These are phyloP conservation scores for Karstenula rhodostoma DNA, from an alignment of 2,329 filamentous ascomycete genomes.

Conservation along the genomic window DNA sequence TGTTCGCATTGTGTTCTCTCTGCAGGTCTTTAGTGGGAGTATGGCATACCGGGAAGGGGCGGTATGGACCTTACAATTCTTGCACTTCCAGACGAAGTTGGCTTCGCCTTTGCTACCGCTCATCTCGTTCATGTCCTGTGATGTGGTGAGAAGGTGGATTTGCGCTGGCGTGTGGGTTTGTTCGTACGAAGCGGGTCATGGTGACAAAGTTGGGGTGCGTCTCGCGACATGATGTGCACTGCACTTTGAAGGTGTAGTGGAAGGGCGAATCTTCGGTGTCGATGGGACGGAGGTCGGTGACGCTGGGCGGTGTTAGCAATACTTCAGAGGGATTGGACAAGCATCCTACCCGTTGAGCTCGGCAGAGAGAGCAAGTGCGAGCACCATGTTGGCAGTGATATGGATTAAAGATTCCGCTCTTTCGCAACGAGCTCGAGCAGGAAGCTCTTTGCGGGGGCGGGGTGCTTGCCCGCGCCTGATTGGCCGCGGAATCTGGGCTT, in stretches of 20 bases:
- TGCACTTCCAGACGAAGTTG: slow-evolving; percentile 99
- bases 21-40: slow-evolving; percentile 46
- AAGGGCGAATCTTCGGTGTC: slow-evolving; percentile 85
- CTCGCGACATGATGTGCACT: slow-evolving; percentile 97
- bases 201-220: slow-evolving; percentile 85
- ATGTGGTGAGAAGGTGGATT: background rate
- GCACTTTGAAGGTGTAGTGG: slow-evolving; percentile 97
- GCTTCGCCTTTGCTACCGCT: slow-evolving; percentile 94
- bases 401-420: background rate
- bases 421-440: background rate
- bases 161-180: background rate
- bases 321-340: background rate
- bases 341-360: slow-evolving; percentile 45
- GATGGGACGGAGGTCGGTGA: slow-evolving; percentile 85
- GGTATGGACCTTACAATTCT: slow-evolving; percentile 84
- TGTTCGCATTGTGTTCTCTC: slow-evolving; percentile 86
- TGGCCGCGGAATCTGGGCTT: slow-evolving; percentile 10
- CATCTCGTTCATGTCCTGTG: slow-evolving; percentile 85
- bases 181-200: slow-evolving; percentile 85
- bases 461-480: slow-evolving; percentile 15
- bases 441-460: slow-evolving; percentile 21
- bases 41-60: slow-evolving; percentile 15
- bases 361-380: slow-evolving; percentile 50
- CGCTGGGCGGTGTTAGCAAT: slow-evolving; percentile 61
- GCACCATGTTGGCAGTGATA: slow-evolving; percentile 36